Evolutionary conservation across 768 basidiomycete species (phyloP).

Genomic region (Rhizopogon vesiculosus): DNA sequence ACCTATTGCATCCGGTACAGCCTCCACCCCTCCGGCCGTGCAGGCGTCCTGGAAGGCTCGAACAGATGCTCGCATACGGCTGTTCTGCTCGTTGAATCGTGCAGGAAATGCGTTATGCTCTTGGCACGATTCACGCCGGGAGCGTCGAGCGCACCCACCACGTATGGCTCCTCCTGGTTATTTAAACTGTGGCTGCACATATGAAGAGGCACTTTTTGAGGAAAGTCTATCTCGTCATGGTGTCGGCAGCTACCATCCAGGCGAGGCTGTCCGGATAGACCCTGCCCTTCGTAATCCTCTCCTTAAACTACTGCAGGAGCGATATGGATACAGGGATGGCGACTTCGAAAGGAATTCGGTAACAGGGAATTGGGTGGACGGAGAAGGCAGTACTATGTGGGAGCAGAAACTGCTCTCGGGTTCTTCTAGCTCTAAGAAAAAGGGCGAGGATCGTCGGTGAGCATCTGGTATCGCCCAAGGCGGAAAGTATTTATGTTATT

Average conservation of each 20-base stretch:
- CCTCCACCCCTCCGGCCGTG: constrained; percentile 37
- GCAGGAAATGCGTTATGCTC: constrained; percentile 87
- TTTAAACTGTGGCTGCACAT: constrained; percentile 85
- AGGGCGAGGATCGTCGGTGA: constrained; percentile 36
- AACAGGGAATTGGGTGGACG: constrained; percentile 63
- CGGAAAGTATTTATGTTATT: background rate
- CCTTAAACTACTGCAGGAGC: constrained; percentile 61
- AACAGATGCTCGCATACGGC: constrained; percentile 65
- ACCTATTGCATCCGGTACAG: constrained; percentile 16
- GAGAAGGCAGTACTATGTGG: constrained; percentile 62
- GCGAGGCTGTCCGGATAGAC: constrained; percentile 86
- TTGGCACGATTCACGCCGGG: constrained; percentile 86
- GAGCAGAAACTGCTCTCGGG: constrained; percentile 48
- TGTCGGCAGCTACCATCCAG: constrained; percentile 80
- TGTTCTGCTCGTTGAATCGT: constrained; percentile 78
- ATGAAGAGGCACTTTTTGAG: constrained; percentile 82
- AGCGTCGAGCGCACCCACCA: constrained; percentile 72
- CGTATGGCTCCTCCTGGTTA: constrained; percentile 74
- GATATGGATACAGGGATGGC: constrained; percentile 79
- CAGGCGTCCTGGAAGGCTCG: constrained; percentile 65
- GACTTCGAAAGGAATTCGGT: constrained; percentile 73
- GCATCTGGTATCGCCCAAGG: background rate
- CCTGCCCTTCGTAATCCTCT: constrained; percentile 81
- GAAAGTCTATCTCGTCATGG: constrained; percentile 75
- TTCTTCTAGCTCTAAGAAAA: constrained; percentile 29